A percentile compares a stretch with the other conserved stretches of the same genome.
phyloP scores from a whole-genome alignment of 306 rosid species.

The Erythrophleum fordii region DNA sequence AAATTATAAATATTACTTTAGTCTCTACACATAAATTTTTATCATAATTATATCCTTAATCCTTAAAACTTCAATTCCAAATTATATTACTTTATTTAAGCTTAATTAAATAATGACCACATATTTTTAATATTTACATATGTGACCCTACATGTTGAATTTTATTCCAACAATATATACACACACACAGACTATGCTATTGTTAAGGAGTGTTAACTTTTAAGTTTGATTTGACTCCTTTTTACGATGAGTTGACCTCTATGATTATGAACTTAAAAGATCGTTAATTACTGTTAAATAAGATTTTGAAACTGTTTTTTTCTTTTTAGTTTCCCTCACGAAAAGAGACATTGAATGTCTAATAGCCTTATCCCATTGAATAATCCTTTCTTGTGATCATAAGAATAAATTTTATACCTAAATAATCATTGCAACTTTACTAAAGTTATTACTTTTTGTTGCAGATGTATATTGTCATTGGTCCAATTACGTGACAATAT shows the following conservation, averaged over 20 bases:
- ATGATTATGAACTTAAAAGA: neutral
- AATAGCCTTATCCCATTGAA: neutral
- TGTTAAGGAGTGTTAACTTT: no score
- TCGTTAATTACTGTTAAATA: neutral
- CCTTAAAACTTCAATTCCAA: no score
- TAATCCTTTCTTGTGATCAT: no score
- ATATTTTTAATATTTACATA: no score
- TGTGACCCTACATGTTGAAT: no score
- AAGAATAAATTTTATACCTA: neutral
- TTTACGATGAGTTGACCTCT: neutral
- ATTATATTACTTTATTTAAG: no score
- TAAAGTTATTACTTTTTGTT: neutral
- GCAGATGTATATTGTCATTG: neutral
- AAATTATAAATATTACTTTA: no score
- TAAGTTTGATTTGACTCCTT: neutral
- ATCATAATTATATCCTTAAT: no score
- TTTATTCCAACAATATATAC: no score
- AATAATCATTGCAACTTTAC: neutral
- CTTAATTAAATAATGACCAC: no score
- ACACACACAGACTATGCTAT: no score
- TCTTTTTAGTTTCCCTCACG: neutral
- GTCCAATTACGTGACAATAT: neutral
- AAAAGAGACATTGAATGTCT: neutral
- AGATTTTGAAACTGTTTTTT: neutral
- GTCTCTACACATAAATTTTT: no score